phyloP scores from a whole-genome alignment of 2,329 filamentous ascomycete genomes.

The Verticillium longisporum region DNA sequence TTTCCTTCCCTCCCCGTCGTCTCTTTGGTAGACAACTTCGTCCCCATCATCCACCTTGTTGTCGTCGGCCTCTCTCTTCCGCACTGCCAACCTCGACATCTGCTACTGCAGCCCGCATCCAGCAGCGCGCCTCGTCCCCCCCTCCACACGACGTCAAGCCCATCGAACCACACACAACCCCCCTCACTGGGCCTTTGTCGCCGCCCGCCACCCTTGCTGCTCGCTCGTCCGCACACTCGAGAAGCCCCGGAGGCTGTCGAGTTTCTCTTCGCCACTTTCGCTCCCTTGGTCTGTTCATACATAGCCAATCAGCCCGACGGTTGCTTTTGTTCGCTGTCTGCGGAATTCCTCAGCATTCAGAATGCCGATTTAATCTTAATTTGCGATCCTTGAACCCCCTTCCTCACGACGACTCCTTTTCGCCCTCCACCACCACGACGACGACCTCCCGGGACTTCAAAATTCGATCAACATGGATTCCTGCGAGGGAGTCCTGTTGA shows the following conservation, averaged over 20 bases:
- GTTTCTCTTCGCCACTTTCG: background rate
- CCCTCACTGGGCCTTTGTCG: background rate
- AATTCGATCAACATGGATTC: slow-evolving; percentile 7
- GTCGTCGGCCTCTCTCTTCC: background rate
- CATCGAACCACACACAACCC: background rate
- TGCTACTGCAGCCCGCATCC: background rate
- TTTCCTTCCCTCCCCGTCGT: background rate
- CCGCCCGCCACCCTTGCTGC: background rate
- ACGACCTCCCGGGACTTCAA: background rate
- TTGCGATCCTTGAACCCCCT: background rate
- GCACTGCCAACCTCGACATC: background rate
- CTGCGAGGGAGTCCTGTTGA: slow-evolving; percentile 39
- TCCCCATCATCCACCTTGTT: background rate
- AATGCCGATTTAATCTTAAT: background rate
- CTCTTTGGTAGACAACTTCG: background rate
- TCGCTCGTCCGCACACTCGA: background rate
- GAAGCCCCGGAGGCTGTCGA: background rate
- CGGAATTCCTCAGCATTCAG: background rate
- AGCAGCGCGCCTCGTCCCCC: background rate
- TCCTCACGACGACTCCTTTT: background rate
- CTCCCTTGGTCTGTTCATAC: background rate
- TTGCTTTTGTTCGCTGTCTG: background rate
- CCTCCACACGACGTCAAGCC: background rate
- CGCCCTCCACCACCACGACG: background rate
- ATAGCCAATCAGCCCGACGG: background rate